Evolutionary conservation across 208 protist genomes (phyloP), one percentile per base, ranked within the genome.

Genomic region (Trypanosoma theileri): DNA sequence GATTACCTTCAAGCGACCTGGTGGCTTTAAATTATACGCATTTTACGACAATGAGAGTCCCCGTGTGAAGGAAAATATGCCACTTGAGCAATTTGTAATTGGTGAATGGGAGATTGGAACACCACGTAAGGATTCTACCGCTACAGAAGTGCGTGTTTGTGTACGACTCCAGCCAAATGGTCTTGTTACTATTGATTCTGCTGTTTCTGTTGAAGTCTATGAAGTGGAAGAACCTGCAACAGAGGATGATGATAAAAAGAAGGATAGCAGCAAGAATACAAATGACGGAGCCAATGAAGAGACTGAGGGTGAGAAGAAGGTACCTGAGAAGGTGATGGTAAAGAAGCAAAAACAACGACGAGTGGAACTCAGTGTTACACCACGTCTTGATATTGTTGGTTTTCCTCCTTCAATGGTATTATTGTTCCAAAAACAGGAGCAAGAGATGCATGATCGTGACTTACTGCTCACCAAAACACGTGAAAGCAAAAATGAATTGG

Each of bases 401-500:
- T 73, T 89, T 74, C 26, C 73, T 46, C 42, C 71, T 63, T 71
- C 77, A 17, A 42, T 57, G 24, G 71, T 97, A 9, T 44, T 92
- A 12, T 11, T 52, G 51, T 93, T 91, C 71, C 60, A 75, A 35
- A 79, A 85, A 71, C 26, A 60, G n/a, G 94, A 97, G 70, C 22
- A 51, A 14, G 82, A 93, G 45, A 96, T 97, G 94, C 51, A 81
- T 75, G 69, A 82, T 42, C 80, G 77, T 52, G 94, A 97, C 71
- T 22, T 31, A 14, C 54, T 71, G 24, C 84, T 97, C 57, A 66
- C 69, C 24, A 73, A 75, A 56, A 96, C 88, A 46, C 80, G 79
- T 3, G 91, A 96, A 59, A 90, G 88, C 61, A 94, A 95, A 77
- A 98, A 98, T 61, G 81, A 88, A 60, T 82, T 98, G 17, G 94